phyloP scores from a whole-genome alignment of 2,329 filamentous ascomycete genomes.

The Chrysosphaeria jannelii region DNA sequence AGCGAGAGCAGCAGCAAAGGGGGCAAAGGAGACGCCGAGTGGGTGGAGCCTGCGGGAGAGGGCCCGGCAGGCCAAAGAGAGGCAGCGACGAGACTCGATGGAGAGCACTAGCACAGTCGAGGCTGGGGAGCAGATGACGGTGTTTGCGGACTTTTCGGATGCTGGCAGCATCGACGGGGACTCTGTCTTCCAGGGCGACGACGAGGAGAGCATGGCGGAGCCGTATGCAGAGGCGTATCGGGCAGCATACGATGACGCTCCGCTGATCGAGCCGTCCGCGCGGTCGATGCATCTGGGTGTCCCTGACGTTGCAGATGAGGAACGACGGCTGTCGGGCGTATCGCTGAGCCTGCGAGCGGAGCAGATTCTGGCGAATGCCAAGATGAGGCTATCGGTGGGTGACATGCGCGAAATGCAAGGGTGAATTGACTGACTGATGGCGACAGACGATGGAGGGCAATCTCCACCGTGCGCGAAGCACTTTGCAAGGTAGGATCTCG shows the following conservation, averaged over 20 bases:
- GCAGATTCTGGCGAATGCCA: slow-evolving; percentile 75
- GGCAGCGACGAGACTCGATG: slow-evolving; percentile 17
- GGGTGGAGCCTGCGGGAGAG: slow-evolving; percentile 13
- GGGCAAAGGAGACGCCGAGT: neutral
- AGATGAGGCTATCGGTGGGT: slow-evolving; percentile 63
- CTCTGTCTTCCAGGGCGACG: slow-evolving; percentile 34
- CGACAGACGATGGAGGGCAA: slow-evolving; percentile 93
- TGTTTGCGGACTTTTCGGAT: slow-evolving; percentile 32
- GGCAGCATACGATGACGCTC: slow-evolving; percentile 1
- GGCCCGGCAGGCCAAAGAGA: slow-evolving; percentile 9
- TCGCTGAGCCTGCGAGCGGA: slow-evolving; percentile 61
- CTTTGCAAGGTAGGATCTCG: slow-evolving; percentile 24
- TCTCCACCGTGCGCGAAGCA: slow-evolving; percentile 46
- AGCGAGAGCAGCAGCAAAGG: neutral
- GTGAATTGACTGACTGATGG: no score
- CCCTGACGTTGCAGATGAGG: slow-evolving; percentile 5
- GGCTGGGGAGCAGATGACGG: slow-evolving; percentile 15
- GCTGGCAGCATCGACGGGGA: slow-evolving; percentile 29
- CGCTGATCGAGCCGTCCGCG: neutral
- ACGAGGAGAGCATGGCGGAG: slow-evolving; percentile 33
- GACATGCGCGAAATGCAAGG: no score
- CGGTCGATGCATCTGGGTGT: slow-evolving; percentile 2
- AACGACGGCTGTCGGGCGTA: slow-evolving; percentile 9
- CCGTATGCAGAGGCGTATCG: slow-evolving; percentile 16
- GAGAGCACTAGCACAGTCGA: slow-evolving; percentile 31